Base-by-base conservation (phyloP, 2,329 filamentous ascomycete genomes). In the Aspergillus oerlinghausenensis region DNA sequence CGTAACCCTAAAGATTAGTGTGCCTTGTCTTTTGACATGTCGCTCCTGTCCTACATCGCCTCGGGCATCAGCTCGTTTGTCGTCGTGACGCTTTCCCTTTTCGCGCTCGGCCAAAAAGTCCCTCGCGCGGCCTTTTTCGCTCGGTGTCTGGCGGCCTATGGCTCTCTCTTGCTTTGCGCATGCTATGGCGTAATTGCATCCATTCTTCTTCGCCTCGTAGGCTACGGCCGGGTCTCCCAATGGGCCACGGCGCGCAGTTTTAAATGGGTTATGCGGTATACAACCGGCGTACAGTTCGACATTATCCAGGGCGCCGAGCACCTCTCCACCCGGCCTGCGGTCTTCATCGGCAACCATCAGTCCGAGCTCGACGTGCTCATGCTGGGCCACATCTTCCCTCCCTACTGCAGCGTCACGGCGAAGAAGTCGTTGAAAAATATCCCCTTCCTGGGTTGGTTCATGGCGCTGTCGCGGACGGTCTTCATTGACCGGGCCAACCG, bases 321-420 rank as follows among this genome's bases (percentile, higher is more conserved):
- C 64, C 83, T 92, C 57, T 77, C 78, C 49, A 86, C 80, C 9
- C 84, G 93, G 52, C 94, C 94, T 0, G 92, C 90, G 56, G 89
- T 99, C 56, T 92, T 99, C 69, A 82, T 99, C 65, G 89, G 89
- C 43, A 97, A 97, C 76, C 94, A 99, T 78, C 94, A 99, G 82
- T 91, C 89, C 23, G 94, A 97, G 77, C 84, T 99, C 64, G 94
- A 99, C 71, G 89, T 99, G 43, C 82, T 96, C 58, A 89, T 97
- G 85, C 83, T 99, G 28, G 94, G 92, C 60, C 80, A 82, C 75
- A 85, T 96, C 68, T 97, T 97, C 77, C 94, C 94, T 50, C 87
- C 85, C 67, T 92, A 95, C 80, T 96, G 89, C 80, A 92, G 87
- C 68, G 89, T 99, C 58, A 97, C 93, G 25, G 92, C 93, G 49